Evolutionary conservation across 2,329 filamentous ascomycete species (phyloP).

Genomic region (Fusarium anguioides): DNA sequence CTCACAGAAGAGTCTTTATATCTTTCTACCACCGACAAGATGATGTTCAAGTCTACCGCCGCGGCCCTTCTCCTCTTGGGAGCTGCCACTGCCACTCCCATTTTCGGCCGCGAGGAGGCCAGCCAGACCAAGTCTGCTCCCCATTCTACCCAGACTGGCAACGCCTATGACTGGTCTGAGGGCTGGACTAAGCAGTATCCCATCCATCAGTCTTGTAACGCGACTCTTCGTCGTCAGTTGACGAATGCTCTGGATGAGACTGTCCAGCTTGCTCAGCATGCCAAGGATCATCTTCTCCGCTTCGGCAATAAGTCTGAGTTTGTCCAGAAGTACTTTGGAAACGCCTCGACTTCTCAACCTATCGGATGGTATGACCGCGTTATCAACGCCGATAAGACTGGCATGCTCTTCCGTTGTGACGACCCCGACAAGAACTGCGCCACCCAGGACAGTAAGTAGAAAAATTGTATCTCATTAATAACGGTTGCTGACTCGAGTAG

Average conservation of each 20-base stretch:
- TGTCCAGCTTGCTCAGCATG: constrained; percentile 67
- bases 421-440: constrained; percentile 74
- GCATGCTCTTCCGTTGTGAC: constrained; percentile 74
- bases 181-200: constrained; percentile 52
- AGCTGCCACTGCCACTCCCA: constrained; percentile 45
- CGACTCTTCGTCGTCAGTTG: constrained; percentile 68
- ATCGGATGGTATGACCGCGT: constrained; percentile 73
- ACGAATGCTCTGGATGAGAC: constrained; percentile 68
- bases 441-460: constrained; percentile 55
- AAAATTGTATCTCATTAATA: rapidly evolving
- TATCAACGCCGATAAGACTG: constrained; percentile 65
- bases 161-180: constrained; percentile 48
- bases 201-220: constrained; percentile 75
- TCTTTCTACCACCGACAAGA: constrained; percentile 21
- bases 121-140: constrained; percentile 32
- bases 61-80: constrained; percentile 43
- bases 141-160: constrained; percentile 32
- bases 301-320: constrained; percentile 68
- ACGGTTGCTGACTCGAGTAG: constrained; percentile 49
- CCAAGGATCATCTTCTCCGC: constrained; percentile 69
- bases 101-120: constrained; percentile 43
- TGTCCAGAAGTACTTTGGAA: constrained; percentile 75
- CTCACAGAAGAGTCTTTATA: constrained; percentile 5
- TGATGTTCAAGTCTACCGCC: constrained; percentile 44
- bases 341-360: constrained; percentile 65